Evolutionary conservation across 441 rosid genomes (phyloP), one percentile per base, ranked within the genome.

Genomic region (Aleurites moluccanus): DNA sequence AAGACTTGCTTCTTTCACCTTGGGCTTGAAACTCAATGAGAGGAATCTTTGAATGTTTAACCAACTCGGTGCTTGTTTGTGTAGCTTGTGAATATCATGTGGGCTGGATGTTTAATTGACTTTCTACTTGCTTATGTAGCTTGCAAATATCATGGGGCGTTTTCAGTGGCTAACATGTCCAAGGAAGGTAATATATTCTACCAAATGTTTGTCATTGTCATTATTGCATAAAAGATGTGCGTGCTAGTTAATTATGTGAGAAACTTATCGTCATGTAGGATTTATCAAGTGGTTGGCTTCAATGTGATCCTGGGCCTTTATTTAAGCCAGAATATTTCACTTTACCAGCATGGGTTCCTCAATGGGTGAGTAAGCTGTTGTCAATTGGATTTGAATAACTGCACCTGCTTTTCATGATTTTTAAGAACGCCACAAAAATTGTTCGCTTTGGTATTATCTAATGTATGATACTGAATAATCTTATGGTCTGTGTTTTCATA

Each of bases 91-190:
- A 87, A 90, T 81, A 60, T 91, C 73, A 81, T 91, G 90, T 96
- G 99, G 21, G 21, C 21, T 8, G 4, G 27, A 61, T 61, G 42
- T 52, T 70, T 9, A 27, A 70, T 40, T 9, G 44, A 56, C 30
- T 44, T 61, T 69, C 7, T 72, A 38, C 38, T 68, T 64, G 47
- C 44, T 77, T 72, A 64, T 87, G 88, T 87, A 95, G 99, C 94
- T 95, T 79, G 98, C 98, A 21, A 88, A 90, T 81, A 63, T 91
- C 73, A 82, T 95, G 92, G 97, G 99, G 21, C 93, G 89, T 68
- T 91, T 83, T 73, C 86, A 80, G 75, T 95, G 99, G 98, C 82
- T 88, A 59, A 95, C 99, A 64, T 95, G 99, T 85, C 96, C 99
- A 20, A 87, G 99, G 80, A 91, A 92, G 94, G 99, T 90, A 88